Base-by-base conservation (phyloP, 2,329 filamentous ascomycete genomes). In the Xylariaceae sp. region DNA sequence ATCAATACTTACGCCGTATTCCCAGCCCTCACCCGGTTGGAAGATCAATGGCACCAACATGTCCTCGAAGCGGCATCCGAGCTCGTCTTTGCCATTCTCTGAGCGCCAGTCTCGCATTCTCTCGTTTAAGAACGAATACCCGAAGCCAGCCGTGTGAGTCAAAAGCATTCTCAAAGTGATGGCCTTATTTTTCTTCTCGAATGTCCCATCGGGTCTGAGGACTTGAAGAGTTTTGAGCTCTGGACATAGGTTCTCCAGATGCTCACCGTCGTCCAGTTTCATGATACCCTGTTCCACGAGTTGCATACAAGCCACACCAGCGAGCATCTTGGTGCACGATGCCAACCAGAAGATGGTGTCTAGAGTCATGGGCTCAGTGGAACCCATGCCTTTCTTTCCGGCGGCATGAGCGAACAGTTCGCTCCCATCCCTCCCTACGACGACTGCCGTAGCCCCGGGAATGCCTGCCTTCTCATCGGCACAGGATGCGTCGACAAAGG, bases 291-390 rank as follows among this genome's bases (percentile, higher is more conserved):
- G 68, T 62, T 84, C 81, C 1, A 83, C 80, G 0, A 80, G 73
- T 64, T 84, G 80, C 77, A 84, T 80, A 46, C 71, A 74, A 0
- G 79, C 77, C 11, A 83, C 66, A 0, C 73, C 78, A 0, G 73
- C 70, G 9, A 83, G 68, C 71, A 81, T 72, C 67, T 84, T 84
- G 12, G 80, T 81, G 62, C 77, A 51, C 19, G 45, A 50, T 11
- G 80, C 80, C 4, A 83, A 71, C 78, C 77, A 82, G 64, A 85
- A 87, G 1, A 82, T 70, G 6, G 73, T 81, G 40, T 88, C 82
- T 0, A 82, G 68, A 0, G 76, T 76, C 78, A 88, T 83, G 3
- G 76, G 71, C 45, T 81, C 75, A 0, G 71, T 60, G 2, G 71
- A 70, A 0, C 48, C 68, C 4, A 73, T 46, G 0, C 79, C 80